Evolutionary conservation across 805 yeast genomes (phyloP).

Genomic region (Hanseniaspora taiwanica): DNA sequence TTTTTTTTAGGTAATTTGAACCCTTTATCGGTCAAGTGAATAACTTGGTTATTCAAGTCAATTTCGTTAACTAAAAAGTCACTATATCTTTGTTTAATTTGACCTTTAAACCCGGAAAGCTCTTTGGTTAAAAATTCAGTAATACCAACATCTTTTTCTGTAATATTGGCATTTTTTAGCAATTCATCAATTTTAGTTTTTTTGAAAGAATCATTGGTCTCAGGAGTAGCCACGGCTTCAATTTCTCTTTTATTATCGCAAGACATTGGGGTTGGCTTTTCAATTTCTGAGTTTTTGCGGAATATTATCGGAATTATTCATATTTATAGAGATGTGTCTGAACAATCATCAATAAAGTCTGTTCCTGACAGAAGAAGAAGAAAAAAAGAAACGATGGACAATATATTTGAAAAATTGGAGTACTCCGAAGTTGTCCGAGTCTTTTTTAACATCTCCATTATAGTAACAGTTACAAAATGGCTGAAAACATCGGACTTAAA

Average conservation of each 20-base stretch:
- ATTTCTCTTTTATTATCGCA: slow-evolving; percentile 9
- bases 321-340: too few species aligned
- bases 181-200: slow-evolving; percentile 8
- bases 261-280: slow-evolving; percentile 7
- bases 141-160: slow-evolving; percentile 80
- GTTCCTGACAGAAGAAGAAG: too few species aligned
- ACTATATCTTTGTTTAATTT: slow-evolving; percentile 76
- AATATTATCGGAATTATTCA: too few species aligned
- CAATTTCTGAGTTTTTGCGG: too few species aligned
- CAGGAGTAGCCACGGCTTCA: slow-evolving; percentile 5
- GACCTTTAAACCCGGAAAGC: slow-evolving; percentile 58
- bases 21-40: slow-evolving; percentile 68
- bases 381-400: too few species aligned
- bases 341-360: too few species aligned
- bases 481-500: too few species aligned
- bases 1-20: slow-evolving; percentile 39
- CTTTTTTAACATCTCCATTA: too few species aligned
- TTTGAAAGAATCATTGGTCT: slow-evolving; percentile 5
- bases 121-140: slow-evolving; percentile 47
- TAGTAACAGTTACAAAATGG: too few species aligned
- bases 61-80: slow-evolving; percentile 93
- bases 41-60: slow-evolving; percentile 49
- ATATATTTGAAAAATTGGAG: too few species aligned
- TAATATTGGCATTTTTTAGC: slow-evolving; percentile 29
- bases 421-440: too few species aligned